Conservation (phyloP, 176 grass and related monocot genomes). For the Thinopyrum elongatum region DNA sequence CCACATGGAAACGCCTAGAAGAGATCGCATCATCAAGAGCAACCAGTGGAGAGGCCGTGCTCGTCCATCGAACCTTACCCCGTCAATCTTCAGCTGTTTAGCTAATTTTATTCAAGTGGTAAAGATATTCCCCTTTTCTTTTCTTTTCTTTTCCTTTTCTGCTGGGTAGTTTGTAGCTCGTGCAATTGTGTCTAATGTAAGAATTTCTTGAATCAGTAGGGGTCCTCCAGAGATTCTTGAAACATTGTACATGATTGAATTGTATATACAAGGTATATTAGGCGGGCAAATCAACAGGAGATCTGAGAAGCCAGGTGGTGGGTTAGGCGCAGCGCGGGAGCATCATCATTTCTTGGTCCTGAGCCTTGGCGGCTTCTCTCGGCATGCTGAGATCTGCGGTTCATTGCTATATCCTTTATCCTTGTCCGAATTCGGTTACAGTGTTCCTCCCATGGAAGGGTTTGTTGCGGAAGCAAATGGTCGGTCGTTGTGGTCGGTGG, state of each 20-base stretch:
- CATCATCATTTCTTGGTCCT: slow-evolving; percentile 4
- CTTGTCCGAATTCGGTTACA: slow-evolving; percentile 33
- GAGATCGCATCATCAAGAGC: slow-evolving; percentile 67
- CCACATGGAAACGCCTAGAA: slow-evolving; percentile 70
- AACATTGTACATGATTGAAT: slow-evolving; percentile 59
- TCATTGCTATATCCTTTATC: slow-evolving; percentile 38
- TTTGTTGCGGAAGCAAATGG: slow-evolving; percentile 14
- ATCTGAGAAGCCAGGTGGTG: slow-evolving; percentile 38
- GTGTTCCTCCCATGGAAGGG: slow-evolving; percentile 14
- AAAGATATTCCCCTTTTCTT: neutral
- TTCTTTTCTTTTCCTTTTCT: neutral
- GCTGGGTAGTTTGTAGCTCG: neutral
- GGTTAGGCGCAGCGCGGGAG: slow-evolving; percentile 21
- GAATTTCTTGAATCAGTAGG: slow-evolving; percentile 26
- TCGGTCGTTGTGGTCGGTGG: slow-evolving; percentile 5
- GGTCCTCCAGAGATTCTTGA: slow-evolving; percentile 14
- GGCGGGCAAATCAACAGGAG: slow-evolving; percentile 42
- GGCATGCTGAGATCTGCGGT: slow-evolving; percentile 40
- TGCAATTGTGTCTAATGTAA: slow-evolving; percentile 18
- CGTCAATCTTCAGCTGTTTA: slow-evolving; percentile 46
- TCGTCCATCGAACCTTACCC: slow-evolving; percentile 41
- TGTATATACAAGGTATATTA: slow-evolving; percentile 68
- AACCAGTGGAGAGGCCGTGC: slow-evolving; percentile 58
- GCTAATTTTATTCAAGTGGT: slow-evolving; percentile 30
- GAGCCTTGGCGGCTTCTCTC: slow-evolving; percentile 28